Conservation (phyloP, 768 basidiomycete species). For the Trametes cubensis region DNA sequence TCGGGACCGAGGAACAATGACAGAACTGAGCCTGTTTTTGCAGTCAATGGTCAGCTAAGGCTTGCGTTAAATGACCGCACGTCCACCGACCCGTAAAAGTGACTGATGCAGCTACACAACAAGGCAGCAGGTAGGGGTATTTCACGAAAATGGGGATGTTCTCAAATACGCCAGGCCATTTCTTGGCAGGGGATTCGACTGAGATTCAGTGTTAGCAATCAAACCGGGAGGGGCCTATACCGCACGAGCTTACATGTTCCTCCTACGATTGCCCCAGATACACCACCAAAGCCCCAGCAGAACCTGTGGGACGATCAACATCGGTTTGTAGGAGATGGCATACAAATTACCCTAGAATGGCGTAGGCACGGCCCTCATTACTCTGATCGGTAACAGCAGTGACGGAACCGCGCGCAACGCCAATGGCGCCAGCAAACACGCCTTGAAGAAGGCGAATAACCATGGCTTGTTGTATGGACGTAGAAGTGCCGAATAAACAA, state of each 20-base stretch:
- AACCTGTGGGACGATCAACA: constrained; percentile 51
- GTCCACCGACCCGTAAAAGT: constrained; percentile 61
- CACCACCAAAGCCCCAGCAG: constrained; percentile 97
- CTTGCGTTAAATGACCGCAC: constrained; percentile 14
- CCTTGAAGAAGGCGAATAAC: constrained; percentile 88
- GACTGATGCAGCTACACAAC: constrained; percentile 72
- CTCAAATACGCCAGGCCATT: constrained; percentile 81
- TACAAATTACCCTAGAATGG: constrained; percentile 73
- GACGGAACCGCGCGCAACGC: constrained; percentile 90
- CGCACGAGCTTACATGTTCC: constrained; percentile 64
- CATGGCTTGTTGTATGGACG: constrained; percentile 77
- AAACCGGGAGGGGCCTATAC: background rate
- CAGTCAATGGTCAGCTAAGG: background rate
- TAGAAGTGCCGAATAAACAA: constrained; percentile 75
- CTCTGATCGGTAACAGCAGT: constrained; percentile 85
- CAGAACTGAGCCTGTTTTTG: constrained; percentile 70
- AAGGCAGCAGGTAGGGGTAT: constrained; percentile 93
- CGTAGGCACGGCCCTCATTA: constrained; percentile 95
- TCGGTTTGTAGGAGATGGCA: background rate
- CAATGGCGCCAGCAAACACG: constrained; percentile 90
- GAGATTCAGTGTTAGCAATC: background rate
- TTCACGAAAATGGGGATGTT: constrained; percentile 65
- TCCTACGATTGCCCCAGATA: constrained; percentile 84
- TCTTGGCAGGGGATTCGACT: constrained; percentile 85
- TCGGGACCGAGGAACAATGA: constrained; percentile 89